phyloP scores from a whole-genome alignment of 345 rosid genomes.

The Citrus trifoliata region DNA sequence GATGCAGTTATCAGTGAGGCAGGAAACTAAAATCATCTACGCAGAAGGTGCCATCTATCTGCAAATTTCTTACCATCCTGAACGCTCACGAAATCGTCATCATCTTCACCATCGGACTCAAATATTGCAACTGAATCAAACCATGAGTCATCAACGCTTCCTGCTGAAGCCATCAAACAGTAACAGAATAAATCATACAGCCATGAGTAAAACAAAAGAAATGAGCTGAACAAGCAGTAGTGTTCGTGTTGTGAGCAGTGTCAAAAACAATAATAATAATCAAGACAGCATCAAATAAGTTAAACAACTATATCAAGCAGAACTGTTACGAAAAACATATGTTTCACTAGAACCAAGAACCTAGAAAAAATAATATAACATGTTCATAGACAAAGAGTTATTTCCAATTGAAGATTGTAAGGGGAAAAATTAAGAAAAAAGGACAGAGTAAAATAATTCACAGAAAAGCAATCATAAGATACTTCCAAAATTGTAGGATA shows the following conservation, averaged over 20 bases:
- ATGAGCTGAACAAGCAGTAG: not conserved
- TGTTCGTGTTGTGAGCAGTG: not conserved
- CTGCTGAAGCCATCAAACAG: conserved; percentile 30
- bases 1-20: not conserved
- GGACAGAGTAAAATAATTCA: not conserved
- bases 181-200: conserved; percentile 8
- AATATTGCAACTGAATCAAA: conserved; percentile 62
- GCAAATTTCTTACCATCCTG: conserved; percentile 56
- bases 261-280: not conserved
- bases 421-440: not conserved
- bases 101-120: conserved; percentile 78
- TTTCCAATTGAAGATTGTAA: not conserved
- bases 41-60: not conserved
- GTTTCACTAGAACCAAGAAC: not conserved
- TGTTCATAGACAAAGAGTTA: not conserved
- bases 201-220: not conserved
- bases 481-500: not conserved
- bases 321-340: not conserved
- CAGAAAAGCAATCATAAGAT: not conserved
- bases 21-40: not conserved
- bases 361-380: not conserved
- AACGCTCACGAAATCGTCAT: conserved; percentile 72
- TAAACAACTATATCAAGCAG: not conserved
- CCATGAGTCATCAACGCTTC: conserved; percentile 66
- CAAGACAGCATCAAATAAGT: not conserved